Evolutionary conservation across 768 basidiomycete species (phyloP), one percentile per base, ranked within the genome.

Genomic region (Candolleomyces efflorescens): DNA sequence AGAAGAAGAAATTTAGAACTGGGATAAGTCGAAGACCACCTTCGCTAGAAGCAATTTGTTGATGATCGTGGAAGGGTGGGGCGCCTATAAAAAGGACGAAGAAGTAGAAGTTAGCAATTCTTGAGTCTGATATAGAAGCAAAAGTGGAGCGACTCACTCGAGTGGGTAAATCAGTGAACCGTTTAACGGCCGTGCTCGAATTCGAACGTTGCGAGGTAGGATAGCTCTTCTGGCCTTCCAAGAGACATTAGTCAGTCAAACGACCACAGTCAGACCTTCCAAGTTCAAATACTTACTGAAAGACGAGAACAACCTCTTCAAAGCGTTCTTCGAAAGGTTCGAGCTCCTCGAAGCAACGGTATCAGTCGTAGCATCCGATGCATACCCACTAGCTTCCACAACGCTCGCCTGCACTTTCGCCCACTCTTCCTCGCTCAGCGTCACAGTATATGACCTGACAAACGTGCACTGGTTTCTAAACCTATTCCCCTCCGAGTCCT

Each of bases 381-480:
- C 50, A 44, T 48, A 56, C n/a, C 55, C 43, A 23, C 27, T 24
- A 11, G 26, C 38, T 12, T 13, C 27, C 18, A 15, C 26, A 12
- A 54, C 45, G 18, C 41, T 26, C 7, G 24, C 36, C 45, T 48
- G 27, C 0, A 59, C n/a, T 45, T 54, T 59, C 9, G 22, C 10
- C 58, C 58, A 59, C 22, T 59, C 58, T 9, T 48, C 52, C 2
- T 59, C 58, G 49, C 58, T 47, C 20, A 59, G 26, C 12, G 53
- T 54, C 6, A 54, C 36, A 1, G 58, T 59, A 23, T 47, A 32
- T 17, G 52, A 59, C 37, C 58, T 5, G 17, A 59, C 12, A 23
- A 59, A 59, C 11, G 53, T 59, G 45, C 58, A 59, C 46, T 59
- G 58, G 45, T 59, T 59, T 13, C 53, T 43, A 20, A 24, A 17